These are phyloP conservation scores for Starmera pachycereana DNA, from an alignment of 805 yeast species.

Conservation along the genomic window DNA sequence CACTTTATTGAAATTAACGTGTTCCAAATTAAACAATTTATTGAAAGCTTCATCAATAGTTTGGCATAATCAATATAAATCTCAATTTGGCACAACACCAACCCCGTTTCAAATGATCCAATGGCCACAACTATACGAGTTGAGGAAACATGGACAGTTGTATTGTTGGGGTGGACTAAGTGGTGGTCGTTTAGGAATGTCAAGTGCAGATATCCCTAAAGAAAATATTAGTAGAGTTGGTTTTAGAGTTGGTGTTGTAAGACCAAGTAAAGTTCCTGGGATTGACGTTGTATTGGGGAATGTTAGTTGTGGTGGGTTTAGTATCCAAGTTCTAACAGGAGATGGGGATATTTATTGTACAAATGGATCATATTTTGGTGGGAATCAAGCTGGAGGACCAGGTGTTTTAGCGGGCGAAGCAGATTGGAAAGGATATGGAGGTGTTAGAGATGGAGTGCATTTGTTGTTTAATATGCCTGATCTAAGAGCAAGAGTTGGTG, in stretches of 20 bases:
- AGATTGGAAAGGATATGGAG: constrained; percentile 20
- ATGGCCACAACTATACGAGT: constrained; percentile 40
- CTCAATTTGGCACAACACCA: constrained; percentile 35
- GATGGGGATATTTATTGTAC: constrained; percentile 47
- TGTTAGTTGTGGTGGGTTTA: constrained; percentile 55
- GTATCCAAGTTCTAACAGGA: constrained; percentile 46
- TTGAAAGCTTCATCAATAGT: constrained; percentile 29
- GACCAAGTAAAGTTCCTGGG: constrained; percentile 28
- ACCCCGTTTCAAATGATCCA: constrained; percentile 30
- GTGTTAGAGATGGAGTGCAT: not conserved
- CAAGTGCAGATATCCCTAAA: constrained; percentile 18
- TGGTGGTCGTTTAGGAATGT: constrained; percentile 38
- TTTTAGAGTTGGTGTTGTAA: constrained; percentile 21
- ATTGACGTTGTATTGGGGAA: constrained; percentile 30
- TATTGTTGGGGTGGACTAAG: constrained; percentile 41
- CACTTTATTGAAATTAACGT: constrained; percentile 27
- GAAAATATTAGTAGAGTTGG: constrained; percentile 13
- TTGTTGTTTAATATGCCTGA: not conserved
- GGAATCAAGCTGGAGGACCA: constrained; percentile 25
- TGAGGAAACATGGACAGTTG: constrained; percentile 29
- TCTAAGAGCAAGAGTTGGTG: too few species aligned
- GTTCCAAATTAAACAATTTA: constrained; percentile 24
- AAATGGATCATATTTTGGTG: constrained; percentile 35
- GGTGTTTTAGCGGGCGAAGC: constrained; percentile 24
- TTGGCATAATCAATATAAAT: constrained; percentile 33